These are phyloP conservation scores for Crithidia thermophila DNA, from an alignment of 208 protist species.

Conservation along the genomic window DNA sequence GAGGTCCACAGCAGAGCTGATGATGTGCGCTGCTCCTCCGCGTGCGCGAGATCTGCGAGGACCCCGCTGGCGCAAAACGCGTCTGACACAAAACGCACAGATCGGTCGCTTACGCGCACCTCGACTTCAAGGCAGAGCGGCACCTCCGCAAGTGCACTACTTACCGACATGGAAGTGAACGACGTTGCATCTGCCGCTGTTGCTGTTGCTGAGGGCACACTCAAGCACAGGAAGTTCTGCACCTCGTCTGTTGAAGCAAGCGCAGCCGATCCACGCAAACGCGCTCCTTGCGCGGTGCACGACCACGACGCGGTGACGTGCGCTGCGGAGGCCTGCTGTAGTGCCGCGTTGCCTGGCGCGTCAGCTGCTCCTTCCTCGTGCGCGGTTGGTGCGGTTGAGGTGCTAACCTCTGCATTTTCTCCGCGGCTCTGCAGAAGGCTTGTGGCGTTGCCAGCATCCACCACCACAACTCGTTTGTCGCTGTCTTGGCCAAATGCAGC, in stretches of 20 bases:
- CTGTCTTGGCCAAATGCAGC: too few relatives aligned
- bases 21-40: not conserved
- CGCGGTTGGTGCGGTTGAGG: not conserved
- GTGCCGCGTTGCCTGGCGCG: too few relatives aligned
- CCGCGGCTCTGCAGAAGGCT: not conserved
- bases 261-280: too few relatives aligned
- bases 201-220: too few relatives aligned
- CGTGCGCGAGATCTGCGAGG: slow-evolving; percentile 1
- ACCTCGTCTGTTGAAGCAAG: too few relatives aligned
- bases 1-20: not conserved
- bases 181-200: not conserved
- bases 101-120: slow-evolving; percentile 1
- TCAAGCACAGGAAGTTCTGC: too few relatives aligned
- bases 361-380: too few relatives aligned
- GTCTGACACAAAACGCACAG: slow-evolving; percentile 8
- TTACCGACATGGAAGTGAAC: not conserved
- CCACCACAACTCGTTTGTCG: not conserved
- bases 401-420: not conserved
- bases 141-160: not conserved
- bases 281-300: too few relatives aligned
- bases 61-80: slow-evolving; percentile 6
- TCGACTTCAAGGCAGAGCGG: slow-evolving; percentile 15
- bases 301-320: too few relatives aligned
- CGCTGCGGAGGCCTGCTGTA: too few relatives aligned
- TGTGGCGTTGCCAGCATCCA: slow-evolving; percentile 1